Percentiles rank a stretch among this genome's conserved stretches.
Evolutionary conservation across 2,329 filamentous ascomycete species (phyloP).

Genomic region (Macrophomina pseudophaseolina): DNA sequence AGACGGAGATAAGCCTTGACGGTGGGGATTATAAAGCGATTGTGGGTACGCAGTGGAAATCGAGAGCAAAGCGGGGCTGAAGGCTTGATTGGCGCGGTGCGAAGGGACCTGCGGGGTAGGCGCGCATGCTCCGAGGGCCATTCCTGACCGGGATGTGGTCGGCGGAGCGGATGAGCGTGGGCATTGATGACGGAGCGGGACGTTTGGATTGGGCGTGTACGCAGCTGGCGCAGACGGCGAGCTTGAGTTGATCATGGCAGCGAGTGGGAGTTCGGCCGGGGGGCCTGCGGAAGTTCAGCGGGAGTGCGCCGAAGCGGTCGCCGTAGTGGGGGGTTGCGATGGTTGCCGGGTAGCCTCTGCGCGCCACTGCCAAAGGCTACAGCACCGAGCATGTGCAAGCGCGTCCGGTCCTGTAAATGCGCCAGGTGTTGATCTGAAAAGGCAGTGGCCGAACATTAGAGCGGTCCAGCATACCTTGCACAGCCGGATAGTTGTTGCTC

Average conservation of each 20-base stretch:
- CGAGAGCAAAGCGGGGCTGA: neutral
- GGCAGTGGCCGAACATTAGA: too few species aligned
- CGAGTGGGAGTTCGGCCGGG: neutral
- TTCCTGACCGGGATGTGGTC: neutral
- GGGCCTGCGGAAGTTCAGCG: conserved; percentile 9
- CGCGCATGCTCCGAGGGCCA: neutral
- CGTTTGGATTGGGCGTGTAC: neutral
- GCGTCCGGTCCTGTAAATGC: too few species aligned
- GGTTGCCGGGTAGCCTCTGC: too few species aligned
- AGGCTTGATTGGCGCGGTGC: neutral
- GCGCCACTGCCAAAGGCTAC: too few species aligned
- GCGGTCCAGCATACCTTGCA: too few species aligned
- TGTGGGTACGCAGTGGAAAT: conserved; percentile 8
- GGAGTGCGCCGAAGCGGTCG: too few species aligned
- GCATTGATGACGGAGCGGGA: neutral
- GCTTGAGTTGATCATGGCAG: neutral
- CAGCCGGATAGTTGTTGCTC: too few species aligned
- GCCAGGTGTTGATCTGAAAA: too few species aligned
- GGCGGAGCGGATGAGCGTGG: conserved; percentile 3
- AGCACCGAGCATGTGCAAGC: too few species aligned
- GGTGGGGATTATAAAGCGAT: neutral
- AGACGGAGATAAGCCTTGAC: neutral
- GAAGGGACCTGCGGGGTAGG: conserved; percentile 2
- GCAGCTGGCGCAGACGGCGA: neutral
- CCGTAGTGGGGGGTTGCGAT: too few species aligned